Evolutionary conservation across 306 rosid genomes (phyloP), one percentile per base, ranked within the genome.

Genomic region (Lupinus albus): DNA sequence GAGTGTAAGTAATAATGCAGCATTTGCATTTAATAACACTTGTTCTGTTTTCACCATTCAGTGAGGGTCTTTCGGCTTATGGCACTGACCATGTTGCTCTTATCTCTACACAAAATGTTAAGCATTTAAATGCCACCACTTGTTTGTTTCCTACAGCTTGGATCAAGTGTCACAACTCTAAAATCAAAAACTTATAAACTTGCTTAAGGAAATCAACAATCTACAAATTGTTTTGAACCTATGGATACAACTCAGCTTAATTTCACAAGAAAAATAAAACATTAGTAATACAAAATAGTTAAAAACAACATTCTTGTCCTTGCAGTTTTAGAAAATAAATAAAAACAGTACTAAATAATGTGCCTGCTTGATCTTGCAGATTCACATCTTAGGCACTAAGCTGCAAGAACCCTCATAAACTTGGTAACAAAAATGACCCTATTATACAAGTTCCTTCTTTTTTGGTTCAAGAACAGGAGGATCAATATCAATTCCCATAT

Each of bases 401-500:
- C 35, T 9, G 12, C 61, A 46, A 33, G 53, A 52, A 46, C 67
- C 32, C 8, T 70, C 71, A 52, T 55, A 63, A 72, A 64, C 61
- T 65, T 15, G 1, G 17, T 14, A 3, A 15, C 10, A 64, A 45
- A 17, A 14, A 49, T 0, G 68, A 72, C 13, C 39, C 28, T 14
- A 57, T 33, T 55, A 87, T 44, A 82, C 57, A 25, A 75, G 16
- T 79, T 72, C 75, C 90, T 90, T 93, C 84, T 80, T 62, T 63
- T 90, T 90, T 63, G 82, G 83, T 79, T 80, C 91, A 48, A 88
- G 96, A 70, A 93, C 74, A 21, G 99, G 99, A 74, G 99, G 97
- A 74, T 93, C 99, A 44, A 93, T 77, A 4, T 90, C 99, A 20
- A 93, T 93, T 78, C 99, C 99, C 99, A 93, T 90, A 79, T 93